These are phyloP conservation scores for Penicillium pancosmium DNA, from an alignment of 495 filamentous ascomycete species.

Conservation along the genomic window DNA sequence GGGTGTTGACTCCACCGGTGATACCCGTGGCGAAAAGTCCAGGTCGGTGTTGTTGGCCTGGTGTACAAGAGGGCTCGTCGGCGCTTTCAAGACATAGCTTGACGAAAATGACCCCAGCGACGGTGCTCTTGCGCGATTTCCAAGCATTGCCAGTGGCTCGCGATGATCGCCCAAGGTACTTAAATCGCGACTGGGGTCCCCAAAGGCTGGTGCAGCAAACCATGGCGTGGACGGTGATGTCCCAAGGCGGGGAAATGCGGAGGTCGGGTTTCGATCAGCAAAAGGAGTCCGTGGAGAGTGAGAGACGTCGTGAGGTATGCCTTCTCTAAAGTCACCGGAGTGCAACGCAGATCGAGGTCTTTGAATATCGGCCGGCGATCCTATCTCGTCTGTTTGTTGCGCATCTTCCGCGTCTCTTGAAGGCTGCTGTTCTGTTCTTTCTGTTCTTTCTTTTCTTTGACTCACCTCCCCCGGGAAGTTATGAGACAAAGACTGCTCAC, in stretches of 20 bases:
- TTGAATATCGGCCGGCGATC: conserved; percentile 63
- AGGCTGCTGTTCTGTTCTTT: conserved; percentile 1
- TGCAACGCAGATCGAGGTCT: conserved; percentile 86
- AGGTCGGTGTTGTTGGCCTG: conserved; percentile 86
- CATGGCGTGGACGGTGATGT: conserved; percentile 55
- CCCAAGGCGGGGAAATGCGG: conserved; percentile 30
- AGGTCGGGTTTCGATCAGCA: conserved; percentile 17
- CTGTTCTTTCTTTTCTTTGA: conserved; percentile 12
- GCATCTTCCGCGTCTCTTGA: not conserved
- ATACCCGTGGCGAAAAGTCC: conserved; percentile 58
- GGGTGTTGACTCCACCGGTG: conserved; percentile 32
- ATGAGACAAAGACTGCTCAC: conserved; percentile 12
- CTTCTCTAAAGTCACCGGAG: conserved; percentile 81
- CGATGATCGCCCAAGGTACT: conserved; percentile 18
- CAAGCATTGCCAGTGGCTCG: conserved; percentile 18
- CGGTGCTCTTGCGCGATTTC: conserved; percentile 51
- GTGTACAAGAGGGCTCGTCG: conserved; percentile 90
- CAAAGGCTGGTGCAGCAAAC: conserved; percentile 40
- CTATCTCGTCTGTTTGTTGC: conserved; percentile 30
- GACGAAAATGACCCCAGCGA: conserved; percentile 78
- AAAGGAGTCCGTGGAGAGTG: conserved; percentile 27
- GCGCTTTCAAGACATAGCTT: conserved; percentile 81
- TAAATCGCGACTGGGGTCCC: conserved; percentile 16
- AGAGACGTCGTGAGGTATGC: conserved; percentile 37
- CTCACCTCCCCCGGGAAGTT: conserved; percentile 12